Conservation (phyloP, 2,329 filamentous ascomycete genomes). For the Emericellopsis atlantica region DNA sequence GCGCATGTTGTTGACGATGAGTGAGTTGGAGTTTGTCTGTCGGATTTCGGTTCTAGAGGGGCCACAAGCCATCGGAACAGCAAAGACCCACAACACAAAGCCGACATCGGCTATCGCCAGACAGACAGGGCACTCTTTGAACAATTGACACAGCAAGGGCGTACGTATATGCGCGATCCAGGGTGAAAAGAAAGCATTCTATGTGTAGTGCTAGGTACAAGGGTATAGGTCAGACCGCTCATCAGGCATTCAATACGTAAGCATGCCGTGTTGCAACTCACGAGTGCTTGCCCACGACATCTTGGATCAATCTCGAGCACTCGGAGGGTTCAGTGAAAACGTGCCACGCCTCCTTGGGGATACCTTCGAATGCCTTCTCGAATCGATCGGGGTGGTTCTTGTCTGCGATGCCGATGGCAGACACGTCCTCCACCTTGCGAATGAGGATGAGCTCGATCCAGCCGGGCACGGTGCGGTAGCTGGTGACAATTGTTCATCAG, state of each 20-base stretch:
- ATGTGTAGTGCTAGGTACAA: too few species aligned
- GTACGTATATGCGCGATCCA: too few species aligned
- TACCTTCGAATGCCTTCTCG: conserved; percentile 64
- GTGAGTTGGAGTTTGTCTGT: background rate
- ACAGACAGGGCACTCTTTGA: too few species aligned
- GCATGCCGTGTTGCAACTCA: background rate
- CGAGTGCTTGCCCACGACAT: conserved; percentile 7
- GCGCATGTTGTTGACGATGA: conserved; percentile 10
- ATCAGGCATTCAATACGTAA: too few species aligned
- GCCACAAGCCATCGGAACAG: background rate
- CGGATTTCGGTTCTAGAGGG: conserved; percentile 1
- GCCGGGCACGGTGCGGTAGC: conserved; percentile 49
- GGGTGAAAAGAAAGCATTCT: too few species aligned
- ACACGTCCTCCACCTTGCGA: conserved; percentile 67
- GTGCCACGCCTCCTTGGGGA: conserved; percentile 62
- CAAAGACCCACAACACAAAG: background rate
- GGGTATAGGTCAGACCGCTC: too few species aligned
- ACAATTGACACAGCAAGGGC: too few species aligned
- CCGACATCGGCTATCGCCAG: conserved; percentile 1
- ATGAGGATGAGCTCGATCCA: conserved; percentile 83
- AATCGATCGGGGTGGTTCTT: conserved; percentile 68
- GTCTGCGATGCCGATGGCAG: conserved; percentile 54
- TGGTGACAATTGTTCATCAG: conserved; percentile 11
- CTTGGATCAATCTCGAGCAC: conserved; percentile 25
- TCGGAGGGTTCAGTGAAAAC: conserved; percentile 72